These are phyloP conservation scores for Agrostemma githago DNA, from an alignment of 148 eudicot species.

Conservation along the genomic window DNA sequence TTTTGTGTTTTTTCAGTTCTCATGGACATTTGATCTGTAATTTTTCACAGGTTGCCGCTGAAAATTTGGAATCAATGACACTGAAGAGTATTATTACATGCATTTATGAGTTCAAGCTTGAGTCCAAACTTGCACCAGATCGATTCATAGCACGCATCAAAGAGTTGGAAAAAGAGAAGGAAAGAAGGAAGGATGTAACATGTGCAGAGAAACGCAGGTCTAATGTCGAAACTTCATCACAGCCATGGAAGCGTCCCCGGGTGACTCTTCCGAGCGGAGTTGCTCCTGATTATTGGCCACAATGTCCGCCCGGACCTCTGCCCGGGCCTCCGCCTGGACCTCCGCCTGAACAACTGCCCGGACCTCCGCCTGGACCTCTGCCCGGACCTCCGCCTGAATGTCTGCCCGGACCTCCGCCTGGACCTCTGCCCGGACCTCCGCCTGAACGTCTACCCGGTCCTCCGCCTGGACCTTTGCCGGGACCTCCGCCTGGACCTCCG, in stretches of 20 bases:
- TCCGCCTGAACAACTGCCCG: background rate
- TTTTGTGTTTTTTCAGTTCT: background rate
- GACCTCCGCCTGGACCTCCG: background rate
- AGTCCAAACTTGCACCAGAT: constrained; percentile 3
- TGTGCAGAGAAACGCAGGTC: constrained; percentile 15
- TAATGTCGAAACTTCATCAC: background rate
- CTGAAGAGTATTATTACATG: constrained; percentile 15
- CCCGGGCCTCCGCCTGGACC: background rate
- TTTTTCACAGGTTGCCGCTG: constrained; percentile 15
- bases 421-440: no score
- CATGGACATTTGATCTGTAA: constrained; percentile 2
- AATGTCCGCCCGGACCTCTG: background rate
- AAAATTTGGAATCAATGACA: background rate
- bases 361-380: background rate
- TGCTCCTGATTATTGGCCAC: background rate
- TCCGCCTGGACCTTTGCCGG: no score
- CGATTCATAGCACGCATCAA: constrained; percentile 14
- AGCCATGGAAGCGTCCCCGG: constrained; percentile 22
- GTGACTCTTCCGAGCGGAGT: constrained; percentile 1
- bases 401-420: no score
- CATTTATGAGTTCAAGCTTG: constrained; percentile 23
- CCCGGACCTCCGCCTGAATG: no score
- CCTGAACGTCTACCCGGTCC: no score
- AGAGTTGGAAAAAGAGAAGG: constrained; percentile 19
- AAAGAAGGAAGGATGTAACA: background rate